These are phyloP conservation scores for Leishmania martiniquensis DNA, from an alignment of 208 protist species.

Conservation along the genomic window DNA sequence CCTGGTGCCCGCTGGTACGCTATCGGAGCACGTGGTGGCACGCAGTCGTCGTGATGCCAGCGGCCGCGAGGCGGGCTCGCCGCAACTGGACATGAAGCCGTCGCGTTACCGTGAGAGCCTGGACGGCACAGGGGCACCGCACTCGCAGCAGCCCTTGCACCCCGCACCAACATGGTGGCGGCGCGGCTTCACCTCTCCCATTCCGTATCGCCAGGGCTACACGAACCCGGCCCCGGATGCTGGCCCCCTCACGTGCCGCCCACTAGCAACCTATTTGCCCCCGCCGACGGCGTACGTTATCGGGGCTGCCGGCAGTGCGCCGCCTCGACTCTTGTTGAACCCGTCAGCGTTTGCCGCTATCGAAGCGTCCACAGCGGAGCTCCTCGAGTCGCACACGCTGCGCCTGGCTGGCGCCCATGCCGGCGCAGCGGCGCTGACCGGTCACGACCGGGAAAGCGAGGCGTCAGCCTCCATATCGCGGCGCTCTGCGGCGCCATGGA, in stretches of 20 bases:
- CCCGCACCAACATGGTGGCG: neutral
- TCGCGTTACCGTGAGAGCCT: neutral
- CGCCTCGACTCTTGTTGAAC: conserved; percentile 17
- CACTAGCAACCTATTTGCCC: conserved; percentile 23
- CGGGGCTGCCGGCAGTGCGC: conserved; percentile 2
- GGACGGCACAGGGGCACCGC: neutral
- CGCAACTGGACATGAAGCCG: neutral
- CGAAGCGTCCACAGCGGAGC: conserved; percentile 9
- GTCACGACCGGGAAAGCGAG: neutral
- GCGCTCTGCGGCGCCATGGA: conserved; percentile 11
- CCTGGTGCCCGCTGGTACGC: conserved; percentile 11
- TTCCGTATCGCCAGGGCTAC: conserved; percentile 20
- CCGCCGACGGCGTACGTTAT: conserved; percentile 28
- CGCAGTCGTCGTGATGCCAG: neutral
- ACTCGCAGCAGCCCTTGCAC: neutral
- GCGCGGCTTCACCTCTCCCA: conserved; percentile 3
- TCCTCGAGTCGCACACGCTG: conserved; percentile 17
- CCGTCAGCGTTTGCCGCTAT: conserved; percentile 14
- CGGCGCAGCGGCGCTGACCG: neutral
- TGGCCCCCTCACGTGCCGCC: neutral
- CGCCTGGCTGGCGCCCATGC: neutral
- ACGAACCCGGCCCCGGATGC: conserved; percentile 19
- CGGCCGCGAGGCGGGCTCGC: neutral
- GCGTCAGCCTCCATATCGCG: conserved; percentile 7
- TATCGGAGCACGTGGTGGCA: conserved; percentile 25